A percentile compares a stretch with the other conserved stretches of the same genome.
Conservation (phyloP, 2,329 filamentous ascomycete species). For the Colletotrichum paranaense region DNA sequence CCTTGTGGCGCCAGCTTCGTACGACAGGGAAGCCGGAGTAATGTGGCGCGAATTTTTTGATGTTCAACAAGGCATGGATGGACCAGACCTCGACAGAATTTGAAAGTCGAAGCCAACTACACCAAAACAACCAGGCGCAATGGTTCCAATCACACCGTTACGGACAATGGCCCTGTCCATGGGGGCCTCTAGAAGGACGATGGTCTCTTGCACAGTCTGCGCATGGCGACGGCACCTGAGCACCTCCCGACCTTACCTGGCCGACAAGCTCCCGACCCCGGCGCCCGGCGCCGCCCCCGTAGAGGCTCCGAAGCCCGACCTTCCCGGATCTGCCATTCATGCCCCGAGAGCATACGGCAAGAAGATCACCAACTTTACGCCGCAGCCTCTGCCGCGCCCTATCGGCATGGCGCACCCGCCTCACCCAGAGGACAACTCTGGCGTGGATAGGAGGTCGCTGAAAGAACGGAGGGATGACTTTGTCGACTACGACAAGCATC, state of each 20-base stretch:
- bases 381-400: slow-evolving; percentile 73
- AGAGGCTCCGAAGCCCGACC: slow-evolving; percentile 48
- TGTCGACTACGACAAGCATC: slow-evolving; percentile 85
- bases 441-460: slow-evolving; percentile 75
- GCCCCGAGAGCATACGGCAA: slow-evolving; percentile 71
- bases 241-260: slow-evolving; percentile 52
- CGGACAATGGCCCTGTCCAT: slow-evolving; percentile 45
- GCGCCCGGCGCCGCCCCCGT: slow-evolving; percentile 33
- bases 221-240: slow-evolving; percentile 62
- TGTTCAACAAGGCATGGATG: not conserved
- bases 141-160: slow-evolving; percentile 15
- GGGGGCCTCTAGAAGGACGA: slow-evolving; percentile 45
- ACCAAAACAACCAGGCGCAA: not conserved
- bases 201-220: slow-evolving; percentile 59
- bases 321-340: slow-evolving; percentile 62
- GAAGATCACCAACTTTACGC: slow-evolving; percentile 65
- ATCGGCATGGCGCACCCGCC: slow-evolving; percentile 86
- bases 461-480: slow-evolving; percentile 82
- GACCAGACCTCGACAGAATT: not conserved
- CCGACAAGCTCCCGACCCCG: slow-evolving; percentile 40
- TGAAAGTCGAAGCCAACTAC: not conserved
- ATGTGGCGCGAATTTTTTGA: slow-evolving; percentile 29
- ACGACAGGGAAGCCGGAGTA: not conserved
- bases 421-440: slow-evolving; percentile 82
- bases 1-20: slow-evolving; percentile 24